Evolutionary conservation across 1,139 yeast genomes (phyloP).

Genomic region (Meyerozyma athensensis): DNA sequence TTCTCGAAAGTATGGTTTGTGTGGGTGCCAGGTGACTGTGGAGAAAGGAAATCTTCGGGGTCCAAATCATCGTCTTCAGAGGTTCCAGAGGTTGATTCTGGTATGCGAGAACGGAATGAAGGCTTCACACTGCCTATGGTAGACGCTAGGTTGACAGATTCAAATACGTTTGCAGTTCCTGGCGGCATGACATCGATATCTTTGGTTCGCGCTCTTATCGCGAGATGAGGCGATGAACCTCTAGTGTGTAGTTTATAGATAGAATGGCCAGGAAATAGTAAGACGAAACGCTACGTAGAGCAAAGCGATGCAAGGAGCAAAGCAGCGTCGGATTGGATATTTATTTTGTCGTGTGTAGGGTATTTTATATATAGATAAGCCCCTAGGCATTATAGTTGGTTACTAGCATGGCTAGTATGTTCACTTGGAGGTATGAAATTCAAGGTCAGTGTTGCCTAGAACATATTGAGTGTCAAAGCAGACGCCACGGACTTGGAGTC

Average conservation of each 20-base stretch:
- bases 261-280: too few relatives aligned
- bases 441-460: too few relatives aligned
- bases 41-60: conserved; percentile 27
- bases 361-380: too few relatives aligned
- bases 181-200: conserved; percentile 5
- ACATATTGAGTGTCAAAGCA: conserved; percentile 48
- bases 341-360: too few relatives aligned
- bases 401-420: too few relatives aligned
- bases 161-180: conserved; percentile 14
- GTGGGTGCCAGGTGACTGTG: conserved; percentile 12
- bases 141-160: conserved; percentile 20
- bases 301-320: too few relatives aligned
- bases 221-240: too few relatives aligned
- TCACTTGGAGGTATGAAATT: too few relatives aligned
- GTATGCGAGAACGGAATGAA: conserved; percentile 3
- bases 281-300: too few relatives aligned
- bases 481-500: conserved; percentile 63
- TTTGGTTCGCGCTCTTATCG: neutral
- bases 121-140: conserved; percentile 8
- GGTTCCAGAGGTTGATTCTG: conserved; percentile 15
- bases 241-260: too few relatives aligned
- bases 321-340: too few relatives aligned
- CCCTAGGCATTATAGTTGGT: too few relatives aligned
- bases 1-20: neutral
- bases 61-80: conserved; percentile 27